Evolutionary conservation across 2,329 filamentous ascomycete genomes (phyloP).

Genomic region (Neocucurbitaria cava): DNA sequence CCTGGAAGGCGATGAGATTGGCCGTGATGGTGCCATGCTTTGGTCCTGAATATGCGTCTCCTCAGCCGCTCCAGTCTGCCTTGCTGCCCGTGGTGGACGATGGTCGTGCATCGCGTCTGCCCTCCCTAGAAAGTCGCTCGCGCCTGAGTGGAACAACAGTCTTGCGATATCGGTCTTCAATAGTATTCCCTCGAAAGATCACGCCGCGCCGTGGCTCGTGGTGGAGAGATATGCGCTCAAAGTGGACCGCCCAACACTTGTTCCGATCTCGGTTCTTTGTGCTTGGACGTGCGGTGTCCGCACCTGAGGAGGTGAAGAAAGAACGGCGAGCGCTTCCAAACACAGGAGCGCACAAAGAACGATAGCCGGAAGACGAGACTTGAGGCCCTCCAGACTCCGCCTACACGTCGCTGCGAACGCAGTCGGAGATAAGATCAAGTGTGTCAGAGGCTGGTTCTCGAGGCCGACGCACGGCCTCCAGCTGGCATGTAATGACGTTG

Average conservation of each 20-base stretch:
- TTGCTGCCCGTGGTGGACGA: constrained; percentile 27
- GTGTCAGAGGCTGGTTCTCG: constrained; percentile 22
- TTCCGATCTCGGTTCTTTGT: constrained; percentile 44
- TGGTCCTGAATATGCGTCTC: constrained; percentile 21
- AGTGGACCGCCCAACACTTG: constrained; percentile 30
- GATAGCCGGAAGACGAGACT: not conserved
- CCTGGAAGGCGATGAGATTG: constrained; percentile 26
- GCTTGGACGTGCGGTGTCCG: constrained; percentile 13
- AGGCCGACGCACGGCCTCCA: constrained; percentile 26
- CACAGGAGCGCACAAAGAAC: not conserved
- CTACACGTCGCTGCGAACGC: constrained; percentile 16
- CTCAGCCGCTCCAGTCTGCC: constrained; percentile 25
- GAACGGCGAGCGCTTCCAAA: constrained; percentile 5
- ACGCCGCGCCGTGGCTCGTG: constrained; percentile 18
- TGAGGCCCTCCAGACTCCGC: not conserved
- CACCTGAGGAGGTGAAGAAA: constrained; percentile 6
- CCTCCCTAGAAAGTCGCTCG: not conserved
- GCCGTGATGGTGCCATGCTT: constrained; percentile 30
- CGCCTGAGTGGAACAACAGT: not conserved
- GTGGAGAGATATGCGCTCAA: constrained; percentile 36
- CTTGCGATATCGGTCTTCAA: constrained; percentile 18
- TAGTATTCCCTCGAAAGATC: constrained; percentile 8
- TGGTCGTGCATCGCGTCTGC: constrained; percentile 37
- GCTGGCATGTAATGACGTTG: constrained; percentile 28
- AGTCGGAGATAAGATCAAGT: constrained; percentile 25